These are phyloP conservation scores for Yamadazyma atlantica DNA, from an alignment of 1,139 yeast species.

Conservation along the genomic window DNA sequence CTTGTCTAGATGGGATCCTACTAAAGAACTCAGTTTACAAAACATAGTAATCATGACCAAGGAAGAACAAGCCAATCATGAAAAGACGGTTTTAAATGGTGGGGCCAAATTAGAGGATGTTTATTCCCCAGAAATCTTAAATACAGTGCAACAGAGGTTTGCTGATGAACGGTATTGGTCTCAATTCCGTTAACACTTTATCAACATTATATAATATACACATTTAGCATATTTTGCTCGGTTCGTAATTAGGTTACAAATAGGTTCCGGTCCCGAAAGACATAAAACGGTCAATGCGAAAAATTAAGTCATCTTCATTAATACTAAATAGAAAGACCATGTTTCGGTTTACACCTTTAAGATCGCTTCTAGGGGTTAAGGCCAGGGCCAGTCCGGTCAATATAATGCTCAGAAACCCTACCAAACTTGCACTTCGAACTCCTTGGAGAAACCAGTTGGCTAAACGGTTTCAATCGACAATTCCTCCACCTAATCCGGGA, in stretches of 20 bases:
- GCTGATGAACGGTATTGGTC: slow-evolving; percentile 74
- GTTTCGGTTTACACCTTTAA: not conserved
- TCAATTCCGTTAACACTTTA: slow-evolving; percentile 45
- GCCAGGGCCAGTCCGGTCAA: not conserved
- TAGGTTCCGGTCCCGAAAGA: not conserved
- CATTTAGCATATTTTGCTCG: too few relatives aligned
- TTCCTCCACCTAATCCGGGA: slow-evolving; percentile 15
- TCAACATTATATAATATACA: too few relatives aligned
- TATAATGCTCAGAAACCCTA: not conserved
- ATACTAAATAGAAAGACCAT: too few relatives aligned
- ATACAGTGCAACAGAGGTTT: slow-evolving; percentile 60
- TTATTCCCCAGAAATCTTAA: slow-evolving; percentile 60
- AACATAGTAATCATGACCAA: slow-evolving; percentile 86
- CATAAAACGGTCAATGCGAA: not conserved
- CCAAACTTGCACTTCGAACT: not conserved
- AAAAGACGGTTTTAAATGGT: slow-evolving; percentile 67
- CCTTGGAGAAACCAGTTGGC: slow-evolving; percentile 2
- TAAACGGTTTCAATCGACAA: slow-evolving; percentile 23
- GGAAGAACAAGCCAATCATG: slow-evolving; percentile 82
- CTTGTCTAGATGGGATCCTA: slow-evolving; percentile 81
- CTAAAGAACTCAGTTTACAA: slow-evolving; percentile 53
- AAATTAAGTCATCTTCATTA: not conserved
- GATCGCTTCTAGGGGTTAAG: not conserved
- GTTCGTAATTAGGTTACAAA: too few relatives aligned
- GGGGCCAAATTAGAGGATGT: slow-evolving; percentile 61